Percentiles rank a stretch among this genome's conserved stretches.
phyloP scores from a whole-genome alignment of 2,329 filamentous ascomycete genomes.

The Trichothecium roseum region DNA sequence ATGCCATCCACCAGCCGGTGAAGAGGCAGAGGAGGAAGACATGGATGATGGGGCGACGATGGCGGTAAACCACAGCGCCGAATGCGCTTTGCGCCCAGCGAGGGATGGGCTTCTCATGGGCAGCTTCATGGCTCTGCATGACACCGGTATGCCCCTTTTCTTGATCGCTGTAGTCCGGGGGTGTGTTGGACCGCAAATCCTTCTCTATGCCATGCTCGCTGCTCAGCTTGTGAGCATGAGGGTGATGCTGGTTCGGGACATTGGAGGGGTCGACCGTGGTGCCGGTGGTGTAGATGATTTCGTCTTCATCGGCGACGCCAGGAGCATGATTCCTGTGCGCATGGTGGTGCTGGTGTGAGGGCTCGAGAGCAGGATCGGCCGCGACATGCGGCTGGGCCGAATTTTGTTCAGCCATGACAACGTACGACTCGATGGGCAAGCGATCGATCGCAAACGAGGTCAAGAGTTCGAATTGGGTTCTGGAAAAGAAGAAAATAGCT shows the following conservation, averaged over 20 bases:
- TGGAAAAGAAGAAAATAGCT: too few relatives aligned
- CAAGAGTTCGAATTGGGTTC: too few relatives aligned
- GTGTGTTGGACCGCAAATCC: slow-evolving; percentile 9
- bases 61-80: slow-evolving; percentile 27
- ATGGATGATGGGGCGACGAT: slow-evolving; percentile 35
- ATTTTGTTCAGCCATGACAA: slow-evolving; percentile 1
- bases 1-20: slow-evolving; percentile 65
- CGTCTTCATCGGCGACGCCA: slow-evolving; percentile 21
- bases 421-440: neutral
- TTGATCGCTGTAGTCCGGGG: slow-evolving; percentile 27
- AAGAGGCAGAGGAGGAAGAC: slow-evolving; percentile 31
- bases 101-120: slow-evolving; percentile 1
- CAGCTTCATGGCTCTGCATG: slow-evolving; percentile 16
- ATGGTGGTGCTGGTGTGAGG: slow-evolving; percentile 31
- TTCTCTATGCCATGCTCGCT: slow-evolving; percentile 13
- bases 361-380: slow-evolving; percentile 22
- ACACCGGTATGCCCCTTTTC: slow-evolving; percentile 25
- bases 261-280: slow-evolving; percentile 22
- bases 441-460: too few relatives aligned
- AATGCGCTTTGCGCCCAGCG: slow-evolving; percentile 10
- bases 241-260: slow-evolving; percentile 23
- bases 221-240: slow-evolving; percentile 20
- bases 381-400: slow-evolving; percentile 11
- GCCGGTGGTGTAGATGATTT: slow-evolving; percentile 36
- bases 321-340: slow-evolving; percentile 30